Evolutionary conservation across 208 protist species (phyloP), one percentile per base, ranked within the genome.

Genomic region (Giardia duodenalis): DNA sequence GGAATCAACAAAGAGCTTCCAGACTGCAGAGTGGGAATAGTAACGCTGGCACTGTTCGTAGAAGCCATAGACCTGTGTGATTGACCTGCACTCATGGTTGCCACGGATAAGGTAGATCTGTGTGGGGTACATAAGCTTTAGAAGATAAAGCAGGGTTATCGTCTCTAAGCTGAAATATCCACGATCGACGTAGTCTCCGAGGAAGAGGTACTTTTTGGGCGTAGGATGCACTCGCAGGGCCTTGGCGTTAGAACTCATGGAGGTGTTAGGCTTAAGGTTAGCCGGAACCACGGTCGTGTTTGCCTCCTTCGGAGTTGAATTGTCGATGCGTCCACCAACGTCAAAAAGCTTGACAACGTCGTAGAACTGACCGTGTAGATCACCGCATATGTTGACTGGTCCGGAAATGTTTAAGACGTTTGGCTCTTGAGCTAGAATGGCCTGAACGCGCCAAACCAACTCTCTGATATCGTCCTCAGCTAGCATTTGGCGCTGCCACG

Each of bases 361-460:
- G 94, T 97, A 98, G 92, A 99, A 99, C 95, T 99, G 98, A 0
- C 98, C 98, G 94, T 99, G 98, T 88, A 99, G 98, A 94, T 99
- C 98, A 39, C 98, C 98, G 94, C 97, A 98, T 0, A 99, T 97
- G 0, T 97, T 99, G 0, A 99, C 97, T 0, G 98, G 98, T 4
- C 76, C 57, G 42, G 43, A 43, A 0, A 93, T 45, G 42, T 19
- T 43, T 30, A 93, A 10, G 2, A 95, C 90, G 88, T 93, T 95
- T 2, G 90, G 87, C 88, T 95, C 94, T 67, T 47, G 47, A 44
- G 91, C 46, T 87, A 94, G 89, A 0, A 94, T 67, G 4, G 93
- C 93, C 92, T 92, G 92, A 22, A 92, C 92, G 46, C 93, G 67
- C 2, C 45, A 90, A 44, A 92, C 93, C 0, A 94, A 44, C 4